Evolutionary conservation across 148 eudicot species (phyloP), one percentile per base, ranked within the genome.

Genomic region (Heliamphora exappendiculata): DNA sequence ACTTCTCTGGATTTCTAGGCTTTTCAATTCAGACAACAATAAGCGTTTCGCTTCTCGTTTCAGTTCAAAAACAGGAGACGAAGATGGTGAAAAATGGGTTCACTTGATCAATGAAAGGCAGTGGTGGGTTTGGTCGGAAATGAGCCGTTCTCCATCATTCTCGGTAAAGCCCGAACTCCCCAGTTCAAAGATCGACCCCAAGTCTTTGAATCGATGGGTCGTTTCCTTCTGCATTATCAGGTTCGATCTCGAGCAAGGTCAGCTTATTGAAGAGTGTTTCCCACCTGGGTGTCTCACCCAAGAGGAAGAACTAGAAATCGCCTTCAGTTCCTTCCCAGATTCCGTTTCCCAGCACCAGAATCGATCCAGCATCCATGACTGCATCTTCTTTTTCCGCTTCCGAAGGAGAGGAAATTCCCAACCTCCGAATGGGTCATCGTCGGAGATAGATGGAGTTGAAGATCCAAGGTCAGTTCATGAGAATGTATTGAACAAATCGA

Each of bases 231-330:
- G 94, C 80, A 86, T 88, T 37, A 93, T 95, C 78, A 84, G 97
- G 78, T 95, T 95, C 84, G 99, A 95, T 84, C 92, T 95, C 57
- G 99, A 95, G 81, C 96, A 85, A 71, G 99, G 99, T 34, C 99
- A 95, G 86, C 89, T 95, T 47, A 86, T 95, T 44, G 99, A 95
- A 81, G 94, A 93, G 75, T 93, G 97, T 82, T 91, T 74, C 76
- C 99, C 99, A 37, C 80, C 93, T 29, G 82, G 78, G 39, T 88
- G 89, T 80, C 86, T 95, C 41, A 82, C 90, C 47, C 89, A 80
- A 58, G 91, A 88, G 42, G 99, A 95, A 81, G 98, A 93, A 80
- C 92, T 95, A 64, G 91, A 88, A 77, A 81, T 83, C 41, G 91
- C 99, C 20, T 93, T 91, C 79, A 93, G 88, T 81, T 95, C 99